Base-by-base conservation (phyloP, 164 flowering plant genomes). In the Kingdonia uniflora region DNA sequence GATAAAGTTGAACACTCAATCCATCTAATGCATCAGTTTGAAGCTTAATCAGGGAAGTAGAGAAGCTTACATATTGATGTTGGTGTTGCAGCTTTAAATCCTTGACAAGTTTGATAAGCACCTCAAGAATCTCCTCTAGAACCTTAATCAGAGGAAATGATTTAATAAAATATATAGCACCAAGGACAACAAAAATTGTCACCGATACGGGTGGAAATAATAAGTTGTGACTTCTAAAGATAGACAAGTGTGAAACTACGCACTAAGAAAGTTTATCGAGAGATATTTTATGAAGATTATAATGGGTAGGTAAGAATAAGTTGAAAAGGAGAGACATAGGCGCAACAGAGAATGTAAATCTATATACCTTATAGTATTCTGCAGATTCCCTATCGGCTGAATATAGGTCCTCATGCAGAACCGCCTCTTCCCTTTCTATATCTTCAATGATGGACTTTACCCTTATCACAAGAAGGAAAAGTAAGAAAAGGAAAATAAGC, bases 11-110 rank as follows among this genome's bases (percentile, higher is more conserved):
- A 19, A 26, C 55, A 45, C 19, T 20, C n/a, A 20, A 57, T 43
- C 13, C 14, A 44, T 19, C 56, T 55, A 22, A 29, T 33, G 17
- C 52, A 38, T 19, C 14, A 54, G 15, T 47, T 50, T 38, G 17
- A 58, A 38, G 21, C 14, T n/a, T n/a, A n/a, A n/a, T n/a, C n/a
- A n/a, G 38, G 6, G 16, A 35, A 59, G 46, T 20, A 49, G 33
- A 29, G 35, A 62, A 22, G 42, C 87, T 80, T 63, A 92, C 98
- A 79, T 88, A 86, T 72, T 82, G 75, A 67, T 92, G 95, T 67
- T 92, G 98, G 68, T 80, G 94, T 61, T 86, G 84, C 65, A 92
- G 72, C 74, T 92, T 92, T 76, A 92, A 73, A 73, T 92, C 96
- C 71, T 84, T 92, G 56, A 92, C 96, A 74, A 92, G 98, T 76